Percentiles rank a stretch among this genome's conserved stretches.
Evolutionary conservation across 2,329 filamentous ascomycete genomes (phyloP).

Genomic region (Lecanoromycetidae sp.): DNA sequence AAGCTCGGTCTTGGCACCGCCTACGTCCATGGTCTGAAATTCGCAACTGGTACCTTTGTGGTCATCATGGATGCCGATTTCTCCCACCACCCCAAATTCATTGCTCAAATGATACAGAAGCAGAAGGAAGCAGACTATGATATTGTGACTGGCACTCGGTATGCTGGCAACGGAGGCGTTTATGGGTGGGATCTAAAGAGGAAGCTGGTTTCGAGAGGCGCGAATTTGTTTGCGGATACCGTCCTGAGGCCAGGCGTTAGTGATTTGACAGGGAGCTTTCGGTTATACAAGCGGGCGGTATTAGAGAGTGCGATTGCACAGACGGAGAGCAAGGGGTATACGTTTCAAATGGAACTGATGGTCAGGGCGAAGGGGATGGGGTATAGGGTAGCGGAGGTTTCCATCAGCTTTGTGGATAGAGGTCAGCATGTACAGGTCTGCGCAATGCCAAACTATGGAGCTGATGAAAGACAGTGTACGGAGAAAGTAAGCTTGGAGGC

Average conservation of each 20-base stretch:
- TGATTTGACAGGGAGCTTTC: conserved; percentile 88
- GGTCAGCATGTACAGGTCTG: conserved; percentile 32
- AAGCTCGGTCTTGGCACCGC: conserved; percentile 96
- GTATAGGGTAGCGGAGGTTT: conserved; percentile 84
- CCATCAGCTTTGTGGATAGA: conserved; percentile 91
- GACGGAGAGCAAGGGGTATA: conserved; percentile 94
- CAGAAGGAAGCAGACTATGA: conserved; percentile 75
- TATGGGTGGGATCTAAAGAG: conserved; percentile 94
- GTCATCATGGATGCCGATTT: conserved; percentile 99
- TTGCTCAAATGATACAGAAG: conserved; percentile 77
- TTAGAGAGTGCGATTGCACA: conserved; percentile 79
- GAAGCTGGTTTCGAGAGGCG: conserved; percentile 61
- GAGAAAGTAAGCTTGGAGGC: conserved; percentile 86
- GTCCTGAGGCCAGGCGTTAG: conserved; percentile 86
- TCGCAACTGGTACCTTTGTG: conserved; percentile 81
- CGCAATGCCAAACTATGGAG: neutral
- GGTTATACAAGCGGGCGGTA: conserved; percentile 84
- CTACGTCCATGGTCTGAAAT: conserved; percentile 89
- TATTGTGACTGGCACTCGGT: conserved; percentile 92
- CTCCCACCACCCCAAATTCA: conserved; percentile 98
- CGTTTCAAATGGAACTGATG: conserved; percentile 99
- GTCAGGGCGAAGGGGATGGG: conserved; percentile 94
- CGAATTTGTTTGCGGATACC: conserved; percentile 92
- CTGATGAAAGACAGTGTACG: conserved; percentile 49
- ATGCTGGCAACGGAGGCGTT: conserved; percentile 78